Evolutionary conservation across 2,329 filamentous ascomycete genomes (phyloP), one percentile per base, ranked within the genome.

Genomic region (Diaporthe sp.): DNA sequence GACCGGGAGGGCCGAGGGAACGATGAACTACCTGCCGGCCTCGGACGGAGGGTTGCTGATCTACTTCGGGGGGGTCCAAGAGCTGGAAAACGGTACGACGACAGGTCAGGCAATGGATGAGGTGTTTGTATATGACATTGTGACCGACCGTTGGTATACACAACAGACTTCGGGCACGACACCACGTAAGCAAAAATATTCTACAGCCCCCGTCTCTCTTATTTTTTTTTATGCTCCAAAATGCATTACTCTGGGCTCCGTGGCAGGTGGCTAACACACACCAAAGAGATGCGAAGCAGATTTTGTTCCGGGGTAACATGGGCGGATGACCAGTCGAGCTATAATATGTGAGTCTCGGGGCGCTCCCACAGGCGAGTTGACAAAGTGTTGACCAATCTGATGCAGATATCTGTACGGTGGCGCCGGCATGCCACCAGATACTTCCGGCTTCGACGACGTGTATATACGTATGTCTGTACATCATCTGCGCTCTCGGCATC

Each of bases 241-340:
- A 12, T 25, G n/a, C 47, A n/a, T 51, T 9, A 25, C 9, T 25
- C 0, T 15, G 27, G 3, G n/a, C 47, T 51, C 47, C 12, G 4
- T 9, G 9, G 47, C 47, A 25, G 9, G 4, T 51, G n/a, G 13
- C 13, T 51, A 51, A 51, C n/a, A 51, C 47, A 51, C 10, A 25
- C 10, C 47, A 51, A 37, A 37, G 47, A 81, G 19, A 82, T 86
- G 74, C 84, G 91, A 15, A 85, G 90, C 35, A 86, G 88, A 37
- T 92, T 92, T 75, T 93, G 91, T 79, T 89, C 89, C 3, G 91
- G 90, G 65, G 88, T 86, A 19, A 88, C 88, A 2, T 92, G 90
- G 86, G 86, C 90, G 0, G 78, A 85, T 12, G 91, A 92, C 77
- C 84, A 86, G 71, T 91, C 90, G 19, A 91, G 89, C 10, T 92